Conservation (phyloP, 2,329 filamentous ascomycete genomes). For the Calycina herbarum region DNA sequence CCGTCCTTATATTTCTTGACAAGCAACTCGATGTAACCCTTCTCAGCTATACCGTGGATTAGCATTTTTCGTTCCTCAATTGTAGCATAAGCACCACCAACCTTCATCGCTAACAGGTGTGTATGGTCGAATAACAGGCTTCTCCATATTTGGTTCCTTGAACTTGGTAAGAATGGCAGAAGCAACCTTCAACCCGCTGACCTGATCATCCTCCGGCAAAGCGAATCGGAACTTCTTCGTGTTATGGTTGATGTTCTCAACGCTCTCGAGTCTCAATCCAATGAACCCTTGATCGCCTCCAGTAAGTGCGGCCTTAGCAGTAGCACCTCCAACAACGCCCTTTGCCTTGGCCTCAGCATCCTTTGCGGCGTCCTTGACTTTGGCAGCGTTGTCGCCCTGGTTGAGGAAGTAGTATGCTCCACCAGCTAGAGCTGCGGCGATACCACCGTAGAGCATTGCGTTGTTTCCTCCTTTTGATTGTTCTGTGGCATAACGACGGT, state of each 20-base stretch:
- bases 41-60: conserved; percentile 54
- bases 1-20: conserved; percentile 91
- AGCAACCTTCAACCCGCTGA: conserved; percentile 78
- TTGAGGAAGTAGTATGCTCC: conserved; percentile 56
- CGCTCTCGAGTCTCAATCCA: conserved; percentile 73
- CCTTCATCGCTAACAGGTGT: conserved; percentile 87
- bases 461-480: conserved; percentile 49
- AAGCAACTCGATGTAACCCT: conserved; percentile 82
- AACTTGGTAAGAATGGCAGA: conserved; percentile 92
- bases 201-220: conserved; percentile 78
- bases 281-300: conserved; percentile 91
- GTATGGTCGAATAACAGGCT: conserved; percentile 88
- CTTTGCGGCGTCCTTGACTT: conserved; percentile 55
- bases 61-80: conserved; percentile 12
- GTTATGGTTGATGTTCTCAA: conserved; percentile 87
- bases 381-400: conserved; percentile 47
- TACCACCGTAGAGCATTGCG: conserved; percentile 59
- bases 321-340: conserved; percentile 40
- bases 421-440: conserved; percentile 58
- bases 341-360: conserved; percentile 58
- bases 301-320: conserved; percentile 57
- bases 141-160: conserved; percentile 78
- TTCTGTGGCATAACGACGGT: conserved; percentile 74
- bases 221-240: conserved; percentile 90
- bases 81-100: conserved; percentile 40